Conservation (phyloP, 2,329 filamentous ascomycete species). For the Fusarium domesticum region DNA sequence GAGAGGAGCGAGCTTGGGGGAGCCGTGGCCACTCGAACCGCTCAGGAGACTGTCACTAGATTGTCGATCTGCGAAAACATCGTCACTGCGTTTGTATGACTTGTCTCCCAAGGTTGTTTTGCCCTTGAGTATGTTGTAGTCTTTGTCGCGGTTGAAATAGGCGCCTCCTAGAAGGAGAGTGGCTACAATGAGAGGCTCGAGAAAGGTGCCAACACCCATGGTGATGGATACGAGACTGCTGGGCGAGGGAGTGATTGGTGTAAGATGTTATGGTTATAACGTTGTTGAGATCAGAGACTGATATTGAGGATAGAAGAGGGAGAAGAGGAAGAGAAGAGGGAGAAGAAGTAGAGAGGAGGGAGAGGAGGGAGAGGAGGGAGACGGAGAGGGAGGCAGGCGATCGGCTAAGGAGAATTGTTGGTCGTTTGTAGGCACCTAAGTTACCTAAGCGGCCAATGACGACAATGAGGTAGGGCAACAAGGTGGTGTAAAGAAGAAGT, state of each 20-base stretch:
- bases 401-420: too few relatives aligned
- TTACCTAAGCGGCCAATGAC: too few relatives aligned
- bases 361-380: too few relatives aligned
- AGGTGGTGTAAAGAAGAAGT: too few relatives aligned
- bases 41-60: conserved; percentile 27
- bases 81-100: conserved; percentile 32
- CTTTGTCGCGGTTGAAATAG: conserved; percentile 43
- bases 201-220: conserved; percentile 41
- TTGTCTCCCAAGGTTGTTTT: conserved; percentile 19
- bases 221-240: background rate
- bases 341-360: too few relatives aligned
- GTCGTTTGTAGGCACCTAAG: too few relatives aligned
- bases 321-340: too few relatives aligned
- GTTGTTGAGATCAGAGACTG: too few relatives aligned
- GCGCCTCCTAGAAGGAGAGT: conserved; percentile 44
- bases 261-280: too few relatives aligned
- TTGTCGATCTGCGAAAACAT: conserved; percentile 22
- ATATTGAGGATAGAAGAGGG: background rate
- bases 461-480: too few relatives aligned
- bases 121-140: conserved; percentile 32
- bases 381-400: too few relatives aligned
- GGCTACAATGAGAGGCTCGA: conserved; percentile 43
- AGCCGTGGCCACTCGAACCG: conserved; percentile 27
- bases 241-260: background rate
- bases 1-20: conserved; percentile 27